These are phyloP conservation scores for Flammula alnicola DNA, from an alignment of 1,284 basidiomycete genomes.

Conservation along the genomic window DNA sequence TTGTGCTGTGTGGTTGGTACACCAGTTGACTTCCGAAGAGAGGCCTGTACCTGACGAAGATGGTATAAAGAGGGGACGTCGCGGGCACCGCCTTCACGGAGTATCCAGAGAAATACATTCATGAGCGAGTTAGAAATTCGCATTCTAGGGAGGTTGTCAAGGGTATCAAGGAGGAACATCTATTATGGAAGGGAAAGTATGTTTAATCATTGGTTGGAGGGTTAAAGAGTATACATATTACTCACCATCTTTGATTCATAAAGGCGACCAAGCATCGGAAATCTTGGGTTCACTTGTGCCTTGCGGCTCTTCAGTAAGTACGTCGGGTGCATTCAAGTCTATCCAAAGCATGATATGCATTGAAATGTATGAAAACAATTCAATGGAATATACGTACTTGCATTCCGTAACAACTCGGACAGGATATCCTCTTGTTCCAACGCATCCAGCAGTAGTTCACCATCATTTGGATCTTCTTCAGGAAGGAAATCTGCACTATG, in stretches of 20 bases:
- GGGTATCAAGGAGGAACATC: constrained; percentile 23
- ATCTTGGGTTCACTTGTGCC: background rate
- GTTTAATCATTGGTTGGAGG: background rate
- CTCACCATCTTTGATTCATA: constrained; percentile 21
- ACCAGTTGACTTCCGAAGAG: constrained; percentile 20
- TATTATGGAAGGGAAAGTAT: constrained; percentile 3
- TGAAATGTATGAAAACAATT: constrained; percentile 10
- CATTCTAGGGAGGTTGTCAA: constrained; percentile 25
- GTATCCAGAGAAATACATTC: constrained; percentile 32
- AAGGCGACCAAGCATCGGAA: constrained; percentile 18
- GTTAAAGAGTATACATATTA: background rate
- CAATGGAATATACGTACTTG: background rate
- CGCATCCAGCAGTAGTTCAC: constrained; percentile 5
- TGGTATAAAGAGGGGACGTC: constrained; percentile 24
- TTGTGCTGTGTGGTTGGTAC: constrained; percentile 15
- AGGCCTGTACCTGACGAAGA: constrained; percentile 30
- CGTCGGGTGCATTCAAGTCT: constrained; percentile 8
- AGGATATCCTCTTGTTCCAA: constrained; percentile 14
- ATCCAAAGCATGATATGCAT: background rate
- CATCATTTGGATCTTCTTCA: constrained; percentile 12
- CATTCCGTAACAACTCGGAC: constrained; percentile 14
- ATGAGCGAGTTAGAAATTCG: constrained; percentile 30
- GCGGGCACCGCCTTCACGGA: constrained; percentile 26
- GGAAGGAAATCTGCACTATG: constrained; percentile 6
- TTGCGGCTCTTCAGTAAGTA: constrained; percentile 5